Base-by-base conservation (phyloP, 75 land plant species). In the Adiantum capillusveneris region DNA sequence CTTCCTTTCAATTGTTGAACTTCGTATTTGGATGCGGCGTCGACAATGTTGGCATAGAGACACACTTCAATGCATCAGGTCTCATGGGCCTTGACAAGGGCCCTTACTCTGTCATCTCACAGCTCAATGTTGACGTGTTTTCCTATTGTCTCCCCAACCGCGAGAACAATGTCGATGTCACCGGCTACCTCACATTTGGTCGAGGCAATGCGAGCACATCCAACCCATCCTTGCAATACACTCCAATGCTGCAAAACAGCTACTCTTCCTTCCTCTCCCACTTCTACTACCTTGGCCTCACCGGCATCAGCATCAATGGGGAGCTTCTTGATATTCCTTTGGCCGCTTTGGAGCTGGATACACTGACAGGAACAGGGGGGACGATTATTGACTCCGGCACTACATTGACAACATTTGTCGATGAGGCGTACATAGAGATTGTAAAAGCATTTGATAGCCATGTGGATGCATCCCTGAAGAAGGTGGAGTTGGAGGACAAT, bases 81-180 rank as follows among this genome's bases (percentile, higher is more conserved):
- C 16, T 54, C 25, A 3, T 46, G 6, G 50, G 50, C 17, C 50
- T 46, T 21, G 50, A 46, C 17, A 3, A 14, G 2, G 50, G 50
- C 50, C 21, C 18, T 5, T 46, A 6, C 50, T 46, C 50, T n/a
- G 11, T 46, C 17, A 21, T 46, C 50, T 18, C 50, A 21, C 50
- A 46, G 50, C 50, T 46, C 50, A 16, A 16, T 14, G 17, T 46
- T 5, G 18, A 6, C 2, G 50, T 46, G 5, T 67, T 67, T 36
- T 58, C 69, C 5, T 48, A 67, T 28, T 67, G 69, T 52, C 52
- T 67, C 17, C 50, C 50, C 2, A 46, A 21, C 17, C 50, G 50
- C 6, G 17, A 2, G 13, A n/a, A 21, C 13, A 6, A 2, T 21
- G 17, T 14, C 6, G 22, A 21, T 21, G 50, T 46, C 6, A 6